Evolutionary conservation across 371 early-diverging fungal species (phyloP), one percentile per base, ranked within the genome.

Genomic region (Cokeromyces recurvatus): DNA sequence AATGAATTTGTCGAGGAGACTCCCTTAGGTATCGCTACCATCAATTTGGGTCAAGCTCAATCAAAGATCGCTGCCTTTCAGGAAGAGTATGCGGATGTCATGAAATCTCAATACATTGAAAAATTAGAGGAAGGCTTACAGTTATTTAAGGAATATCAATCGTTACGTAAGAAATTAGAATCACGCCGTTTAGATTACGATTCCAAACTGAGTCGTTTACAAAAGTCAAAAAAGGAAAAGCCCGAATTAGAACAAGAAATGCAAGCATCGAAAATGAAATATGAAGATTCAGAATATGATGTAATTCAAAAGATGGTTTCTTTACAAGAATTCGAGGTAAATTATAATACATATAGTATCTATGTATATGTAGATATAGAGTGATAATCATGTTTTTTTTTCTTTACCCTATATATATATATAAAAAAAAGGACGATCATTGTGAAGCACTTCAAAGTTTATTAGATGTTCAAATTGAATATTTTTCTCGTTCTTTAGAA

Each of bases 161-260:
- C 68, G 8, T 49, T 91, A 50, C 81, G 90, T 49, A 85, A 81
- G 53, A 95, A 95, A 62, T 72, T 95, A 6, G 91, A 92, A 44
- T 84, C 86, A 46, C 79, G 95, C 27, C 80, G 96, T 45, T 65
- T 89, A 43, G 95, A 97, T 52, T 94, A 90, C 60, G 97, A 97
- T 62, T 82, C 92, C 34, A 95, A 95, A 65, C 64, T 87, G 20
- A 81, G 78, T 66, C 86, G 89, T 53, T 79, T 91, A 16, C 87
- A 91, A 53, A 90, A 89, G 56, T 77, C 84, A 20, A 92, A 92
- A 63, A 94, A 92, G 68, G 94, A 95, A 53, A 89, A 85, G 34
- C 86, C 91, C 6, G 85, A 87, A 34, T 73, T 90, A 46, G 95
- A 93, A 54, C 94, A 96, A 51, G 95, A 95, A 39, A 74, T 89